phyloP scores from a whole-genome alignment of 148 eudicot species.

The Selenicereus undatus region DNA sequence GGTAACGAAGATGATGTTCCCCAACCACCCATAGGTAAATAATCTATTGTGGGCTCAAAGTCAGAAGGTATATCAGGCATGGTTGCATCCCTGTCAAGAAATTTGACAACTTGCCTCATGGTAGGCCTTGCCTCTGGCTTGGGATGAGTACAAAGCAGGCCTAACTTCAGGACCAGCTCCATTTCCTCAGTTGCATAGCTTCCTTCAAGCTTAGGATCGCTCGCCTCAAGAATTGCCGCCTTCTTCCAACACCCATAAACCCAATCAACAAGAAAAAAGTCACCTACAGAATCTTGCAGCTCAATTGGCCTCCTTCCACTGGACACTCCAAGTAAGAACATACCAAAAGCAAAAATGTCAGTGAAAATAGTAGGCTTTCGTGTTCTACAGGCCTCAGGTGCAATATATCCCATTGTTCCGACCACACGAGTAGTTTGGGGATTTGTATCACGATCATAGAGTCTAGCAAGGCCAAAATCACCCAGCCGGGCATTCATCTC shows the following conservation, averaged over 20 bases:
- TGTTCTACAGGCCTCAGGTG: conserved; percentile 47
- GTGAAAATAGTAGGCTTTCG: conserved; percentile 48
- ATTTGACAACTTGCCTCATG: conserved; percentile 36
- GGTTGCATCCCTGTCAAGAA: conserved; percentile 19
- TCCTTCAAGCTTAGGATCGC: conserved; percentile 19
- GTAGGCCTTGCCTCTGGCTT: conserved; percentile 34
- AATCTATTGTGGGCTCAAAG: neutral
- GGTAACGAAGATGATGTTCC: neutral
- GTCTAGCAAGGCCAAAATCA: conserved; percentile 60
- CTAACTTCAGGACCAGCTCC: conserved; percentile 39
- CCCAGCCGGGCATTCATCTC: conserved; percentile 55
- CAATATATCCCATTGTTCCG: conserved; percentile 60
- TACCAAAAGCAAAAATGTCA: conserved; percentile 52
- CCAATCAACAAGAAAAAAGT: conserved; percentile 18
- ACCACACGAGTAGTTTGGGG: conserved; percentile 49
- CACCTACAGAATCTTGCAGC: neutral
- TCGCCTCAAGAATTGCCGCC: conserved; percentile 1
- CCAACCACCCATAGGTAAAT: neutral
- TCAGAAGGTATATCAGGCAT: conserved; percentile 12
- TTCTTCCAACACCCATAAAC: conserved; percentile 5
- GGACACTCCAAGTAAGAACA: conserved; percentile 39
- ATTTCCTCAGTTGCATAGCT: neutral
- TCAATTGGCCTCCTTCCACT: conserved; percentile 49
- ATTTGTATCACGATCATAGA: conserved; percentile 50
- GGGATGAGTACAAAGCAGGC: conserved; percentile 32